A percentile compares a stretch with the other conserved stretches of the same genome.
These are phyloP conservation scores for Croton laevigatus DNA, from an alignment of 441 rosid species.

Conservation along the genomic window DNA sequence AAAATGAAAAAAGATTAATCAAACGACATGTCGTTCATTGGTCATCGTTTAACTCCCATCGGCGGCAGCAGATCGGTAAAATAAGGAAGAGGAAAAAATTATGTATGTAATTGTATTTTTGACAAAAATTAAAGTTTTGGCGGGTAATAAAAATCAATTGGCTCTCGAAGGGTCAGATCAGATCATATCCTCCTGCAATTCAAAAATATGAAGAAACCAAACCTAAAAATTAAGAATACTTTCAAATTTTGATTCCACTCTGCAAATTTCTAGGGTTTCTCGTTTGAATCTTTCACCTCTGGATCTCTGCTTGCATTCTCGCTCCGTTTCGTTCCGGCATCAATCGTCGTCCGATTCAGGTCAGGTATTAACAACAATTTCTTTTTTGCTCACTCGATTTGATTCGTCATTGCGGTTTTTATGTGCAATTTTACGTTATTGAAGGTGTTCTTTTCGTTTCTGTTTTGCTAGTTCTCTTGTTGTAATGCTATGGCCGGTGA, in stretches of 20 bases:
- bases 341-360: background rate
- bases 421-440: background rate
- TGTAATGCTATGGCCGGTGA: slow-evolving; percentile 3
- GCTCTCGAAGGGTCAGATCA: background rate
- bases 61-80: too few species aligned
- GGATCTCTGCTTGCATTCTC: background rate
- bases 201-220: background rate
- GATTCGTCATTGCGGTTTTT: background rate
- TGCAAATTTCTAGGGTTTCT: background rate
- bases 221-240: background rate
- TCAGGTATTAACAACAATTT: background rate
- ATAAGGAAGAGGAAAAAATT: too few species aligned
- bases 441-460: background rate
- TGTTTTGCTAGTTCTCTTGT: background rate
- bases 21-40: too few species aligned
- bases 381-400: background rate
- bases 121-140: background rate
- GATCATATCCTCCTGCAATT: background rate
- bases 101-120: too few species aligned
- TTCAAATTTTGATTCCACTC: background rate
- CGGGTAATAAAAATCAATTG: background rate
- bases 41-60: too few species aligned
- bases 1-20: too few species aligned
- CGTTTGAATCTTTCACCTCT: background rate
- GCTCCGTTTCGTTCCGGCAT: background rate